A percentile compares a stretch with the other conserved stretches of the same genome.
Conservation (phyloP, 108 stramenopile species). For the Cyclotella baltica region DNA sequence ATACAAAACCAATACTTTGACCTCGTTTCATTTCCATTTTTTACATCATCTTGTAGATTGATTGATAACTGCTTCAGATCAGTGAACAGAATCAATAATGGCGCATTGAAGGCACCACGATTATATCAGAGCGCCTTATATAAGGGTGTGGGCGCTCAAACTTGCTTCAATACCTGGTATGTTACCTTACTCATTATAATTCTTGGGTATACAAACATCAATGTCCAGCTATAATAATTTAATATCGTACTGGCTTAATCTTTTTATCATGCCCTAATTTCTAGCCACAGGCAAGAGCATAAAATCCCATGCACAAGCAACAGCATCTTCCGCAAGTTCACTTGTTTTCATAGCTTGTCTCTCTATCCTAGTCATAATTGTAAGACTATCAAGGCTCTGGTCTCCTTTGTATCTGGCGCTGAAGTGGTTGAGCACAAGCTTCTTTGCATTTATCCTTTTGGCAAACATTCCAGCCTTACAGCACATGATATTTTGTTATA, state of each 20-base stretch:
- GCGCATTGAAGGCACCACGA: no score
- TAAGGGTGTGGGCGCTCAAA: no score
- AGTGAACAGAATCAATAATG: no score
- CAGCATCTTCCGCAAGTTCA: conserved; percentile 59
- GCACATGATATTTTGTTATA: neutral
- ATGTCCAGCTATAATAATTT: neutral
- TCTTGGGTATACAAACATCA: neutral
- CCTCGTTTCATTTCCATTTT: no score
- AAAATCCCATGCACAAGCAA: conserved; percentile 89
- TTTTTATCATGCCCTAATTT: conserved; percentile 10
- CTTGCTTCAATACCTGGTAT: no score
- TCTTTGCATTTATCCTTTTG: conserved; percentile 70
- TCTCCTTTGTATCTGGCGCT: conserved; percentile 87
- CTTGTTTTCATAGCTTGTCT: conserved; percentile 79
- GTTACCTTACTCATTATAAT: no score
- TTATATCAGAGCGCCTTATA: no score
- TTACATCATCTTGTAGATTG: no score
- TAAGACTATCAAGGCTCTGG: conserved; percentile 70
- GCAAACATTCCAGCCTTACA: conserved; percentile 79
- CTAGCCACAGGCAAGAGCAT: conserved; percentile 76
- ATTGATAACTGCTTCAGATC: no score
- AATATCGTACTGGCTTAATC: neutral
- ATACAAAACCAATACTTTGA: no score
- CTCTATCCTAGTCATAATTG: conserved; percentile 88
- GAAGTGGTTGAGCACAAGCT: conserved; percentile 87